These are phyloP conservation scores for Phanerodontia chrysosporium DNA, from an alignment of 768 basidiomycete genomes.

Conservation along the genomic window DNA sequence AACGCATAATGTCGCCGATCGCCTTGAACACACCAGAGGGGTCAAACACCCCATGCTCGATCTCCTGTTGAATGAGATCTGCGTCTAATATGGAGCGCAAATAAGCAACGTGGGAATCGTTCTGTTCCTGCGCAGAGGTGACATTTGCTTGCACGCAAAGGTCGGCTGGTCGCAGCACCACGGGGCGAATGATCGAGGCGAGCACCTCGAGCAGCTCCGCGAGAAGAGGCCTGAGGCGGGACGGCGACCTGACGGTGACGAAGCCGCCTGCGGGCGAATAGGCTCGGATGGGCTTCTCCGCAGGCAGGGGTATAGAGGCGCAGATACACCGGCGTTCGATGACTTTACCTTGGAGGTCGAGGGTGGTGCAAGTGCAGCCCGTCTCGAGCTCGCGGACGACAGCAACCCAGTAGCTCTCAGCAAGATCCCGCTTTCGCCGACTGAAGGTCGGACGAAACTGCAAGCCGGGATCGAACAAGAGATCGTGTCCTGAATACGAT, in stretches of 20 bases:
- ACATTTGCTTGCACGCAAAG: constrained; percentile 57
- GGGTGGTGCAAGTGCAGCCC: constrained; percentile 83
- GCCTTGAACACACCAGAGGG: constrained; percentile 71
- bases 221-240: constrained; percentile 66
- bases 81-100: constrained; percentile 80
- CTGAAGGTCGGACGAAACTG: constrained; percentile 79
- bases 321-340: constrained; percentile 41
- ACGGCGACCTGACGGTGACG: constrained; percentile 64
- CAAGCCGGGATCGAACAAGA: constrained; percentile 81
- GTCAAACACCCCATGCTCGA: constrained; percentile 73
- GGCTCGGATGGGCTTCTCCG: constrained; percentile 40
- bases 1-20: constrained; percentile 79
- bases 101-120: constrained; percentile 58
- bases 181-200: constrained; percentile 78
- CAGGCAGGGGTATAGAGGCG: constrained; percentile 20
- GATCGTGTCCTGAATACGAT: constrained; percentile 65
- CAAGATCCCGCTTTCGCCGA: constrained; percentile 64
- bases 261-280: constrained; percentile 31
- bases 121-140: constrained; percentile 57
- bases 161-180: constrained; percentile 25
- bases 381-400: constrained; percentile 71
- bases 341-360: constrained; percentile 53
- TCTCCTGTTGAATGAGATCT: constrained; percentile 76
- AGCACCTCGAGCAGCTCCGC: constrained; percentile 78
- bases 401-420: constrained; percentile 84